Evolutionary conservation across 2,329 filamentous ascomycete species (phyloP).

Genomic region (Penicillium sp.): DNA sequence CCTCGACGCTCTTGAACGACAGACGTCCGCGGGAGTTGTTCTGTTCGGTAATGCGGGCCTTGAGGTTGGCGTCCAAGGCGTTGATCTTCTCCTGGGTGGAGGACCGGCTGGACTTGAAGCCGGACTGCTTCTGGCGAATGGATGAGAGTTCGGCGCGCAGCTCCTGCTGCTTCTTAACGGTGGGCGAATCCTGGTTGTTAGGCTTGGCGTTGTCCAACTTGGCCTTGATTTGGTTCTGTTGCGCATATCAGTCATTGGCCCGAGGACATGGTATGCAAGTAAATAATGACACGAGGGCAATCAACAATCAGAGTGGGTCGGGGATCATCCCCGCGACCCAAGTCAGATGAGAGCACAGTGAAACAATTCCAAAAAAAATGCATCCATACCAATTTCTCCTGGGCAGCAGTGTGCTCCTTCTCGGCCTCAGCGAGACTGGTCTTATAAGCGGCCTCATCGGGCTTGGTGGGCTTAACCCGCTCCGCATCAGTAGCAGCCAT

Average conservation of each 20-base stretch:
- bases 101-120: conserved; percentile 77
- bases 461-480: conserved; percentile 70
- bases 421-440: conserved; percentile 74
- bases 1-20: conserved; percentile 81
- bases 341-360: not conserved
- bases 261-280: conserved; percentile 2
- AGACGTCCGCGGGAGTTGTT: conserved; percentile 80
- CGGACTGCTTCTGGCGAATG: conserved; percentile 83
- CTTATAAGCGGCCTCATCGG: conserved; percentile 83
- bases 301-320: conserved; percentile 3
- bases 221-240: conserved; percentile 76
- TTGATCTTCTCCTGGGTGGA: conserved; percentile 86
- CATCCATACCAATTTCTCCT: conserved; percentile 63
- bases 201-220: conserved; percentile 83
- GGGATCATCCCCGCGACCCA: not conserved
- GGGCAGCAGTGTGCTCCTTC: conserved; percentile 77
- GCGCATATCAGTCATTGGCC: conserved; percentile 40
- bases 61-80: conserved; percentile 83
- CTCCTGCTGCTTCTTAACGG: conserved; percentile 79
- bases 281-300: conserved; percentile 4
- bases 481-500: conserved; percentile 43
- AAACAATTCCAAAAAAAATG: not conserved
- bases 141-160: conserved; percentile 76
- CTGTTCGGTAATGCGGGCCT: conserved; percentile 79
- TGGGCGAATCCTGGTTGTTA: conserved; percentile 77